A percentile compares a stretch with the other conserved stretches of the same genome.
Evolutionary conservation across 371 early-diverging fungal genomes (phyloP).

Genomic region (Haplosporangium sp.): DNA sequence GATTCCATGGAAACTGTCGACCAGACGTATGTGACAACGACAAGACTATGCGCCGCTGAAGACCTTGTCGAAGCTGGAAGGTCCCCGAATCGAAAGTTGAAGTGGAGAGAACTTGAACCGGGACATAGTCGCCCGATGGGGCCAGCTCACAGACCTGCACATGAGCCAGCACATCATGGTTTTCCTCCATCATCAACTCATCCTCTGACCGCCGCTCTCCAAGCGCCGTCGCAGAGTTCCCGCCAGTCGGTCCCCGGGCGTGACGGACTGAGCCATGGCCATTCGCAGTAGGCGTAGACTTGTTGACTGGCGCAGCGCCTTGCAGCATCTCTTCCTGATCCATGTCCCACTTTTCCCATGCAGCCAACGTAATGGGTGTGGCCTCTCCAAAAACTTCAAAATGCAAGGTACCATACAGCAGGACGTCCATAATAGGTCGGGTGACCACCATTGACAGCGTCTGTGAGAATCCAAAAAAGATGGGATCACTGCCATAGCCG

Average conservation of each 20-base stretch:
- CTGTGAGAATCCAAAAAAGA: constrained; percentile 72
- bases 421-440: constrained; percentile 56
- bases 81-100: constrained; percentile 69
- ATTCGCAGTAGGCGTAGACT: not conserved
- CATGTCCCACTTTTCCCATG: constrained; percentile 74
- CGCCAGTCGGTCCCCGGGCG: constrained; percentile 8
- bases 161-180: constrained; percentile 80
- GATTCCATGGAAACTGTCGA: constrained; percentile 74
- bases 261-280: constrained; percentile 9
- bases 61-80: constrained; percentile 84
- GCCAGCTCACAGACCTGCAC: constrained; percentile 77
- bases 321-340: constrained; percentile 36
- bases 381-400: constrained; percentile 79
- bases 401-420: constrained; percentile 57
- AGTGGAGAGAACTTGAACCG: constrained; percentile 73
- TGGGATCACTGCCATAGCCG: constrained; percentile 65
- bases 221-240: constrained; percentile 29
- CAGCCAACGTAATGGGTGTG: constrained; percentile 59
- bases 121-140: constrained; percentile 79
- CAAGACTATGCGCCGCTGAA: constrained; percentile 85
- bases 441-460: constrained; percentile 66
- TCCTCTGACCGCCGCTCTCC: constrained; percentile 75
- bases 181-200: constrained; percentile 75
- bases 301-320: constrained; percentile 6
- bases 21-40: constrained; percentile 83